Evolutionary conservation across 176 grass and related monocot genomes (phyloP), one percentile per base, ranked within the genome.

Genomic region (Carex cristatella): DNA sequence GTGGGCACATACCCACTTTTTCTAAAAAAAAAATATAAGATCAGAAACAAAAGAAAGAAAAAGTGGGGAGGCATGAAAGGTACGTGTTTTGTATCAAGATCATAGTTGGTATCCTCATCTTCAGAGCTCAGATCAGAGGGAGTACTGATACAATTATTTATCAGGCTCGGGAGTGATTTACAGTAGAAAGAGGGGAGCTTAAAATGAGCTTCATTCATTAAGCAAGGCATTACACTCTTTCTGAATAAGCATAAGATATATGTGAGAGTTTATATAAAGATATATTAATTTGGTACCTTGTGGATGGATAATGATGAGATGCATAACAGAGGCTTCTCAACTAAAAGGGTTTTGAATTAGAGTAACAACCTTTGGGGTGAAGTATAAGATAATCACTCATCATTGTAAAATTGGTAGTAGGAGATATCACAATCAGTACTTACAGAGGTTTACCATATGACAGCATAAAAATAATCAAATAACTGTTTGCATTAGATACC

Each of bases 91-190:
- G 87, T 92, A 62, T 94, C 81, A 27, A 89, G 70, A 65, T 74
- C 84, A 32, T 88, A 75, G 14, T 85, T 79, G 44, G 81, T 74
- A 30, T 74, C 56, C 40, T 88, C 89, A 81, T 88, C 88, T 65
- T 66, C 79, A 54, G 96, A 94, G 97, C 90, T 92, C 91, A 89
- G 90, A 15, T 89, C 84, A 86, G 83, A 78, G 60, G 73, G 87
- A 40, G 86, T 86, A 81, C 87, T 79, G 91, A 87, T 51, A 86
- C 97, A 99, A 89, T 88, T 88, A 81, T 81, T 86, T 88, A 98
- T 65, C 82, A 98, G 83, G 49, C 79, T 86, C 30, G 89, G 88
- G 55, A 98, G 55, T 15, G 89, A 92, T 84, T 88, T 93, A 75
- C 86, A 90, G 83, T 86, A 76, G 3, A 79, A 83, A 19, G 83